Conservation (phyloP, 1,284 basidiomycete genomes). For the Xerocomus cyaneibrunnescens region DNA sequence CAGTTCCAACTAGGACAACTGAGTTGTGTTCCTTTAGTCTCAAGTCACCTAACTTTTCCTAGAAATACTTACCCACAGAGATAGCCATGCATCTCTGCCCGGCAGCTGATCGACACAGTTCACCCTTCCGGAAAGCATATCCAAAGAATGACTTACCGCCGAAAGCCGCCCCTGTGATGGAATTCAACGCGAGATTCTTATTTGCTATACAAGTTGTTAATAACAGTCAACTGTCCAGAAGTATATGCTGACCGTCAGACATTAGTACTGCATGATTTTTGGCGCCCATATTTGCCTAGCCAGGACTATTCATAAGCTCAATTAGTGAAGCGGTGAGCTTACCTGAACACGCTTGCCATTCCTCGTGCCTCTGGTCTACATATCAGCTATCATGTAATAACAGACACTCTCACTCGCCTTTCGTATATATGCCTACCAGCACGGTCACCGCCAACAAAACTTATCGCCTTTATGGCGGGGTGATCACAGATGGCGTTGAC, state of each 20-base stretch:
- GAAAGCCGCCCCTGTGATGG: conserved; percentile 93
- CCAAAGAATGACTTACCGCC: conserved; percentile 57
- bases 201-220: conserved; percentile 61
- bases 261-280: conserved; percentile 97
- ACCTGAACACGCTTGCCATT: conserved; percentile 93
- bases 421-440: conserved; percentile 96
- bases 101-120: conserved; percentile 66
- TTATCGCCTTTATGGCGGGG: conserved; percentile 89
- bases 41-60: conserved; percentile 7
- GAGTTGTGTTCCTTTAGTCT: conserved; percentile 10
- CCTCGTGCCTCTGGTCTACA: conserved; percentile 59
- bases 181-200: conserved; percentile 92
- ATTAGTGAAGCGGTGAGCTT: conserved; percentile 11
- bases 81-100: conserved; percentile 97
- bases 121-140: conserved; percentile 37
- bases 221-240: neutral
- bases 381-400: conserved; percentile 6
- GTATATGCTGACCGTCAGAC: conserved; percentile 73
- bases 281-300: conserved; percentile 87
- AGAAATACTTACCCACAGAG: conserved; percentile 67
- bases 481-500: conserved; percentile 96
- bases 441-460: conserved; percentile 95
- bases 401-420: conserved; percentile 45
- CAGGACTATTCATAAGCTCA: conserved; percentile 1
- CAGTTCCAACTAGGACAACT: conserved; percentile 83